Evolutionary conservation across 2,329 filamentous ascomycete species (phyloP), one percentile per base, ranked within the genome.

Genomic region (Venturia pyrina): DNA sequence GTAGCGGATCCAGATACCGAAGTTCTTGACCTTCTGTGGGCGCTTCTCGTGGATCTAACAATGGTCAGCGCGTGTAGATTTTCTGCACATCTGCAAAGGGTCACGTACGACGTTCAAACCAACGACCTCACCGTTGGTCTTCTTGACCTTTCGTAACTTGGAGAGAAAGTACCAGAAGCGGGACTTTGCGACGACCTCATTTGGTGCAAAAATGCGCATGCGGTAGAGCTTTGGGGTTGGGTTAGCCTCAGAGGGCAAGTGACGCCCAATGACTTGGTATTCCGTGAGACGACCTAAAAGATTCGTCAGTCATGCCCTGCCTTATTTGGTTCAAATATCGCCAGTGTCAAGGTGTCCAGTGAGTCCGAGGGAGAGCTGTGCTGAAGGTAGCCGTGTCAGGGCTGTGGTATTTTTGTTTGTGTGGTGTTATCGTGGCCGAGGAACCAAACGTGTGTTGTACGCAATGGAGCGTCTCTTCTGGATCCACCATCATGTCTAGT

Each of bases 91-190:
- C 19, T 15, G 34, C 50, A 32, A 40, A 60, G 60, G 41, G 24
- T 13, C 70, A 84, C 89, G 77, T 88, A 96, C 93, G 85, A 89
- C 85, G 86, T 98, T 98, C 83, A 98, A 82, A 81, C 87, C 90
- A 80, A 99, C 92, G 79, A 99, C 96, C 89, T 99, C 95, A 82
- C 95, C 95, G 79, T 96, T 98, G 79, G 93, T 89, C 91, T 99
- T 99, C 93, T 99, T 99, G 86, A 99, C 92, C 89, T 99, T 99
- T 80, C 91, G 89, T 78, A 99, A 87, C 87, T 96, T 96, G 83
- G 92, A 91, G 82, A 99, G 85, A 88, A 99, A 99, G 88, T 99
- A 99, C 96, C 96, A 99, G 90, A 96, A 99, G 79, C 95, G 91
- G 80, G 93, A 97, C 89, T 99, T 99, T 80, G 96, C 95, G 77